phyloP scores from a whole-genome alignment of 257 asterid genomes.

The Solanum rostratum region DNA sequence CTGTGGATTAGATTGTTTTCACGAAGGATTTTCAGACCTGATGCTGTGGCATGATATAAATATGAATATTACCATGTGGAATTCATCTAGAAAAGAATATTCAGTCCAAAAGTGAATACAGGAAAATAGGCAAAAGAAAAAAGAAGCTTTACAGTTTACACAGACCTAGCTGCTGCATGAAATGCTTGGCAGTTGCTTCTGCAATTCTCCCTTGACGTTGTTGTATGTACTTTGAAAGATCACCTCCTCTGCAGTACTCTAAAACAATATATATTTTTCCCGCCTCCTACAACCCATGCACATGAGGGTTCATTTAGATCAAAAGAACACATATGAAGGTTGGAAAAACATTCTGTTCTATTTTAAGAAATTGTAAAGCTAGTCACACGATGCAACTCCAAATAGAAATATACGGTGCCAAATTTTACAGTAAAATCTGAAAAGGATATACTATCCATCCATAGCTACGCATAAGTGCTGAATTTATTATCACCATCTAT shows the following conservation, averaged over 20 bases:
- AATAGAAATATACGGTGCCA: background rate
- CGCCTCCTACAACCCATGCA: slow-evolving; percentile 47
- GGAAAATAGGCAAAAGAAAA: background rate
- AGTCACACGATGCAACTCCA: background rate
- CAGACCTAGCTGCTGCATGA: slow-evolving; percentile 86
- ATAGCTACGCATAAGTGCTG: background rate
- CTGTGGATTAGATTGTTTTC: slow-evolving; percentile 82
- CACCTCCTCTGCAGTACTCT: slow-evolving; percentile 97
- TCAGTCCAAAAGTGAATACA: background rate
- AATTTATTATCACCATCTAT: background rate
- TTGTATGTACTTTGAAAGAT: slow-evolving; percentile 67
- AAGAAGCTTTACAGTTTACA: background rate
- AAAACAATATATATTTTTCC: slow-evolving; percentile 77
- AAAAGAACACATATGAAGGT: background rate
- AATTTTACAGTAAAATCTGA: background rate
- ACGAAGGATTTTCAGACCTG: slow-evolving; percentile 82
- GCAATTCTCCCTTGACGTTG: slow-evolving; percentile 59
- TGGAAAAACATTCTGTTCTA: background rate
- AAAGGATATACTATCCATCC: background rate
- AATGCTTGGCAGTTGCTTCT: slow-evolving; percentile 81
- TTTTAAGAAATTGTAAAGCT: background rate
- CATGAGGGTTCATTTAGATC: background rate
- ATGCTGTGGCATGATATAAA: slow-evolving; percentile 38
- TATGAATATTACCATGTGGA: background rate
- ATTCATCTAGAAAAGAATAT: background rate